Percentiles rank a stretch among this genome's conserved stretches.
Conservation (phyloP, 2,329 filamentous ascomycete genomes). For the Fusarium gaditjirri region DNA sequence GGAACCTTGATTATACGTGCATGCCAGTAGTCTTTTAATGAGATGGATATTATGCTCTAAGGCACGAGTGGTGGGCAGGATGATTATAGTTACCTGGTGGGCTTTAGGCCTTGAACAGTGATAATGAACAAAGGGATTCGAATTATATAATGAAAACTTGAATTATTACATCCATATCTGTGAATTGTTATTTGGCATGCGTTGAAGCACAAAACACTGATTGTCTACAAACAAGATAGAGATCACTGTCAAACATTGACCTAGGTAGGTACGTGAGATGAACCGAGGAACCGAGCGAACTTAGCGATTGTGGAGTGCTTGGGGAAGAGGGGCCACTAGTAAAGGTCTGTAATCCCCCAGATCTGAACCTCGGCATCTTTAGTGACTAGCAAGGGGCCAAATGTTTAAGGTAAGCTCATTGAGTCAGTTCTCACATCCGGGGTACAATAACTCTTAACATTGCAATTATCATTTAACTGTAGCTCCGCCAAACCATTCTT, state of each 20-base stretch:
- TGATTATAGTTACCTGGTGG: slow-evolving; percentile 25
- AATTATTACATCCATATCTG: background rate
- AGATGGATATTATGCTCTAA: slow-evolving; percentile 20
- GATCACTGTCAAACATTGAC: background rate
- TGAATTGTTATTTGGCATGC: background rate
- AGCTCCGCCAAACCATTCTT: background rate
- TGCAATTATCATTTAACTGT: background rate
- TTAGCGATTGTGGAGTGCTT: slow-evolving; percentile 26
- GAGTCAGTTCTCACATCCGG: slow-evolving; percentile 2
- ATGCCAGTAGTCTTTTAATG: slow-evolving; percentile 31
- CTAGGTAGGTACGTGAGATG: background rate
- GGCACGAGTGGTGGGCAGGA: slow-evolving; percentile 35
- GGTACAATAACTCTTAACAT: slow-evolving; percentile 7
- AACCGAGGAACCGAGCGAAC: slow-evolving; percentile 21
- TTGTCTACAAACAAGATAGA: background rate
- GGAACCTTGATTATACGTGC: slow-evolving; percentile 38
- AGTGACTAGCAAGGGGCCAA: slow-evolving; percentile 26
- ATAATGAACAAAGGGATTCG: slow-evolving; percentile 39
- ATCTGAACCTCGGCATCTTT: slow-evolving; percentile 42
- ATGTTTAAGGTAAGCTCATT: slow-evolving; percentile 1
- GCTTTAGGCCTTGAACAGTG: slow-evolving; percentile 19
- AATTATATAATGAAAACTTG: slow-evolving; percentile 14
- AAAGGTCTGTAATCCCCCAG: slow-evolving; percentile 13
- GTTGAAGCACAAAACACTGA: background rate
- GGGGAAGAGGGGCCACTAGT: slow-evolving; percentile 35